phyloP scores from a whole-genome alignment of 345 rosid genomes.

The Eucalyptus tenuipes region DNA sequence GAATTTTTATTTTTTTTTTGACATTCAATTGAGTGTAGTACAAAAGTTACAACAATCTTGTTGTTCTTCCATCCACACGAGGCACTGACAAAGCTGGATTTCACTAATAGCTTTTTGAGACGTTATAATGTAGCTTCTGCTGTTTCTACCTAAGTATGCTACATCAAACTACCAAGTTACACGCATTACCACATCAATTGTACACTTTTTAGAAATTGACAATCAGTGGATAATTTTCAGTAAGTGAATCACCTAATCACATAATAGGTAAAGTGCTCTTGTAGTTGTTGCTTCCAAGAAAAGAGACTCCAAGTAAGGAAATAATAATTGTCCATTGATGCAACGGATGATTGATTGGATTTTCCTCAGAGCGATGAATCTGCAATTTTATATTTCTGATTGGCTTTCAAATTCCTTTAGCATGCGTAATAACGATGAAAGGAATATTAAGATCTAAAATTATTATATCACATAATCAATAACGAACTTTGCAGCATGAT shows the following conservation, averaged over 20 bases:
- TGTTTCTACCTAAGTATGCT: not conserved
- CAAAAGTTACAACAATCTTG: too few species aligned
- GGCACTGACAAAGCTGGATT: not conserved
- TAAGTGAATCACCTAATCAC: not conserved
- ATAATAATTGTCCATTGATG: not conserved
- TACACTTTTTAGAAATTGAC: too few species aligned
- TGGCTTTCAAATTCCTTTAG: not conserved
- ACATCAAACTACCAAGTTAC: not conserved
- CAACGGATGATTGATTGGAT: not conserved
- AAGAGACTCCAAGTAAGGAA: not conserved
- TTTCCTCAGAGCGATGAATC: not conserved
- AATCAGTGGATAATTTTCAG: not conserved
- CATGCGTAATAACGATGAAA: not conserved
- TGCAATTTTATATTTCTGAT: not conserved
- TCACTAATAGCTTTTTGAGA: not conserved
- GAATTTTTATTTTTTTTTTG: too few species aligned
- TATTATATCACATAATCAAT: not conserved
- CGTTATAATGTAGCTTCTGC: not conserved
- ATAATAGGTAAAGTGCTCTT: not conserved
- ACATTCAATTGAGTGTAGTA: too few species aligned
- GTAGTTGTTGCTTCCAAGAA: not conserved
- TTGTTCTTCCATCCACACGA: too few species aligned
- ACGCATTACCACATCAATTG: not conserved
- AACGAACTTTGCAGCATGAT: not conserved
- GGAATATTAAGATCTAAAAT: not conserved